Evolutionary conservation across 1,284 basidiomycete genomes (phyloP), one percentile per base, ranked within the genome.

Genomic region (Chalciporus sp.): DNA sequence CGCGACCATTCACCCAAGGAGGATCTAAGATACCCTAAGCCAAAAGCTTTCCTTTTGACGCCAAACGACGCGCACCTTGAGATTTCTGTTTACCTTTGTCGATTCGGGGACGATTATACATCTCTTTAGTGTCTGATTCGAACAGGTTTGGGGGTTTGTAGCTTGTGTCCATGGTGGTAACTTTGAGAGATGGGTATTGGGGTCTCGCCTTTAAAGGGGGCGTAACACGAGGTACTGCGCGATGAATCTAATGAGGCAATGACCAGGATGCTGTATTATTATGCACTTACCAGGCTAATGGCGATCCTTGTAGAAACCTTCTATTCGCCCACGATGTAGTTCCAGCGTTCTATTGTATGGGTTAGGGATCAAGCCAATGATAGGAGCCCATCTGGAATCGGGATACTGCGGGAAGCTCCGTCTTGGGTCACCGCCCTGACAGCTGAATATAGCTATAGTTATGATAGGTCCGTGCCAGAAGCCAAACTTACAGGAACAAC

Each of bases 21-120:
- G 47, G 53, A 1, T 63, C 66, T 68, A 19, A 47, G 31, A 14
- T 20, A 42, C 20, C 41, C 20, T 42, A 42, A 20, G 19, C 4
- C 11, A 29, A 43, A 23, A 19, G 11, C 3, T n/a, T 9, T 26
- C 5, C 27, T 3, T 28, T 28, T 8, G n/a, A 27, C 4, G 5
- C 7, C 2, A 11, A 6, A 40, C 7, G 2, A 48, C 8, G 41
- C 50, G n/a, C 14, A 57, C 67, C 65, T 26, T 60, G 37, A 0
- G 58, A 65, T 31, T 51, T 65, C 54, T n/a, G 46, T 37, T 66
- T 65, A 4, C 61, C 66, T 42, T 68, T 67, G 39, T 65, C 65
- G 9, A 56, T 3, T 12, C 29, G 55, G 2, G 19, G 50, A 16
- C 58, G 23, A 44, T 37, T 10, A 27, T 53, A 40, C 8, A 1